Conservation (phyloP, 805 yeast genomes). For the Candida nitratophila region DNA sequence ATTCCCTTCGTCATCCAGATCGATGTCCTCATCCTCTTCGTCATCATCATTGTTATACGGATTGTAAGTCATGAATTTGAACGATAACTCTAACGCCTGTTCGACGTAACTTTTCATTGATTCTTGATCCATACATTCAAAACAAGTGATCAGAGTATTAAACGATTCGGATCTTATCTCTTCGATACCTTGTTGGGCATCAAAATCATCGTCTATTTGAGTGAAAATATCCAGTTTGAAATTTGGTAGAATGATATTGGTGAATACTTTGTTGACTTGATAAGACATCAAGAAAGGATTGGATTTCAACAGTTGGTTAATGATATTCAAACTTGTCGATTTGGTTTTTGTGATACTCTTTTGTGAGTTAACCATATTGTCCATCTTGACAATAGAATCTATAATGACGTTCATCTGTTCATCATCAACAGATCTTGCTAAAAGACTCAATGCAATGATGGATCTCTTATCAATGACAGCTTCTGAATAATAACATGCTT, state of each 20-base stretch:
- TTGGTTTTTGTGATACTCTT: conserved; percentile 3
- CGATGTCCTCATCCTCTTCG: conserved; percentile 22
- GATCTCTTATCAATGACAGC: conserved; percentile 41
- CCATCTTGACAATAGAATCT: not conserved
- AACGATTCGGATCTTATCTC: conserved; percentile 44
- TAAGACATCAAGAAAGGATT: conserved; percentile 18
- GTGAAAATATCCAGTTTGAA: conserved; percentile 14
- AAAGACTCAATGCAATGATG: conserved; percentile 30
- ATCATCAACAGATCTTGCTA: conserved; percentile 21
- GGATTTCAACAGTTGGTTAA: conserved; percentile 19
- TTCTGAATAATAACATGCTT: conserved; percentile 31
- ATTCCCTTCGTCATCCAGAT: conserved; percentile 23
- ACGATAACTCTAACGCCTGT: conserved; percentile 22
- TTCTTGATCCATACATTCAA: conserved; percentile 30
- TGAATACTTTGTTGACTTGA: conserved; percentile 7
- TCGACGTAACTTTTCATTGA: conserved; percentile 19
- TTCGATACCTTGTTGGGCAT: conserved; percentile 23
- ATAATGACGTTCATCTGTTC: conserved; percentile 16
- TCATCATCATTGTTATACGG: conserved; percentile 34
- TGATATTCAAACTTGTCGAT: conserved; percentile 10
- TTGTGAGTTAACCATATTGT: not conserved
- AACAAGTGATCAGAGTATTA: conserved; percentile 30
- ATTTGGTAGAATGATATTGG: conserved; percentile 5
- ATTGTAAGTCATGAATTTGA: conserved; percentile 33
- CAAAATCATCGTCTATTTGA: conserved; percentile 26